Evolutionary conservation across 768 basidiomycete genomes (phyloP), one percentile per base, ranked within the genome.

Genomic region (Calvatia gigantea): DNA sequence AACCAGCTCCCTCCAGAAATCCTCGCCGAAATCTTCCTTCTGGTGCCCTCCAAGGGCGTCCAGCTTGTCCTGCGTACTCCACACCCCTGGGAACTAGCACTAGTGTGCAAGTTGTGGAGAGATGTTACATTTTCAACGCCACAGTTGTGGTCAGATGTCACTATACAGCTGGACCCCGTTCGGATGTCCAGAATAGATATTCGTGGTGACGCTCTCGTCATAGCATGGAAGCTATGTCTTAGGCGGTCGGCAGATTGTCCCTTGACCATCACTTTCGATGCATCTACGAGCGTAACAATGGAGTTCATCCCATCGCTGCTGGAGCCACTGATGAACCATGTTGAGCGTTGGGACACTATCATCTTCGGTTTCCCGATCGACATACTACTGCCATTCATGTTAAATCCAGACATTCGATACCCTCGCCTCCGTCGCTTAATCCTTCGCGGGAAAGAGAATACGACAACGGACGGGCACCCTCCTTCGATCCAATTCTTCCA

Each of bases 81-180:
- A 6, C 23, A 41, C 44, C 54, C 44, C 25, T 54, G 54, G 54
- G 29, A 12, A 2, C 35, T 54, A 15, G 35, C 45, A 1, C 44
- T 47, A 0, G 54, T 54, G n/a, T 54, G 54, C 54, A 46, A 17
- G 6, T 15, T 46, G 4, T 54, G 54, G 54, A 28, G 54, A 31
- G 54, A 47, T 28, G 17, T 23, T 12, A 38, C 39, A 6, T 11
- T 39, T 14, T 47, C 33, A 23, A 42, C 41, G 7, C 41, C 41
- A 23, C 35, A 28, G 8, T n/a, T 54, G 17, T 54, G 54, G 54
- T 29, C 54, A 11, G 7, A 11, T 19, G 17, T 54, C 3, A 12
- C 33, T 9, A 3, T 54, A 17, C 6, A 38, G 23, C 25, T 47
- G 19, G 33, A 21, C n/a, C 54, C 37, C 9, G 9, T 39, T 21